Conservation (phyloP, 2,329 filamentous ascomycete species). For the Neonectria sp. region DNA sequence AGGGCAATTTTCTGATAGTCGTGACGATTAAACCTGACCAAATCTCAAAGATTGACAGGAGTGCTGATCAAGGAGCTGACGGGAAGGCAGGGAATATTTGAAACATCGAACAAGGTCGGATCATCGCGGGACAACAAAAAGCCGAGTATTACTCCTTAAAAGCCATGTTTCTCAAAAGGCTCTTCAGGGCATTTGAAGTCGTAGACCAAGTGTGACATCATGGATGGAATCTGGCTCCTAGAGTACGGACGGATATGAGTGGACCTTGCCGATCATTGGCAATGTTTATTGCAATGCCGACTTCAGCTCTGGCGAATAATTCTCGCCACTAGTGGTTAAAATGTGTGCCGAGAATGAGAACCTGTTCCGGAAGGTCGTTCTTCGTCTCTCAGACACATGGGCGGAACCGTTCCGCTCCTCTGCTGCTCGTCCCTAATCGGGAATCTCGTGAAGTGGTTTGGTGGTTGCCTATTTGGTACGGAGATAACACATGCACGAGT, state of each 20-base stretch:
- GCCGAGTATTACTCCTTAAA: neutral
- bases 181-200: neutral
- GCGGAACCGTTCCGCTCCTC: constrained; percentile 1
- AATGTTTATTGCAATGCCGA: neutral
- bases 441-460: neutral
- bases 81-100: too few relatives aligned
- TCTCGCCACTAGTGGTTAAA: neutral
- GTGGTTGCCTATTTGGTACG: neutral
- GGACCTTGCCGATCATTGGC: neutral
- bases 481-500: neutral
- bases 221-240: neutral
- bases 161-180: neutral
- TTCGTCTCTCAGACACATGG: neutral
- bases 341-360: neutral
- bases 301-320: neutral
- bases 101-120: neutral
- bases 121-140: neutral
- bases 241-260: constrained; percentile 16
- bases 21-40: too few relatives aligned
- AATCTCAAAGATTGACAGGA: too few relatives aligned
- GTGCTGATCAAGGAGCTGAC: too few relatives aligned
- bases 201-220: constrained; percentile 13
- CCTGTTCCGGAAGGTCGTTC: neutral
- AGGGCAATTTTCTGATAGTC: too few relatives aligned
- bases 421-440: neutral